Conservation (phyloP, 352 stramenopile genomes). For the Phytophthora melonis region DNA sequence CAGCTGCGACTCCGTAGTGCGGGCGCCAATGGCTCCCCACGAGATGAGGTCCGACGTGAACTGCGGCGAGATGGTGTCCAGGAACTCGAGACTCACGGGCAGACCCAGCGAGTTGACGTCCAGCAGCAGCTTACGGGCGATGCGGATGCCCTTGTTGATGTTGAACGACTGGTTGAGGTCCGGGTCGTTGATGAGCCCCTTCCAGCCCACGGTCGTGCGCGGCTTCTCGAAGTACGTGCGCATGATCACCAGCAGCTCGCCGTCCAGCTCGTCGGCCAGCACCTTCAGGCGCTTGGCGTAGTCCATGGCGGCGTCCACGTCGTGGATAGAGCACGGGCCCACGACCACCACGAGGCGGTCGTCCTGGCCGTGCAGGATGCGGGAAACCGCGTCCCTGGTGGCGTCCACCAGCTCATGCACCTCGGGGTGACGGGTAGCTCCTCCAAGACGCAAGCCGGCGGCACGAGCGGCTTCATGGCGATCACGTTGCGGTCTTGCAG, state of each 20-base stretch:
- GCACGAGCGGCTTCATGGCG: slow-evolving; percentile 76
- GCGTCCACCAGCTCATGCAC: slow-evolving; percentile 74
- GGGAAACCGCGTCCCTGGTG: slow-evolving; percentile 60
- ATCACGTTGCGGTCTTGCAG: slow-evolving; percentile 78
- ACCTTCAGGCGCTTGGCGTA: slow-evolving; percentile 73
- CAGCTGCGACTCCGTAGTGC: slow-evolving; percentile 86
- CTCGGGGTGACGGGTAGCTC: slow-evolving; percentile 73
- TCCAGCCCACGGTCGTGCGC: slow-evolving; percentile 86
- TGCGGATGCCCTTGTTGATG: slow-evolving; percentile 90
- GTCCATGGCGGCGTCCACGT: slow-evolving; percentile 76
- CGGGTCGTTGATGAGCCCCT: slow-evolving; percentile 89
- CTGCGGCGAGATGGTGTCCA: slow-evolving; percentile 87
- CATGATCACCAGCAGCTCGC: slow-evolving; percentile 86
- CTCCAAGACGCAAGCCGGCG: slow-evolving; percentile 74
- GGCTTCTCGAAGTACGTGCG: slow-evolving; percentile 91
- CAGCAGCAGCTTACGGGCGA: slow-evolving; percentile 85
- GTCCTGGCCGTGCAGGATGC: slow-evolving; percentile 71
- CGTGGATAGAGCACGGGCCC: slow-evolving; percentile 86
- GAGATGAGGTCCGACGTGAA: slow-evolving; percentile 83
- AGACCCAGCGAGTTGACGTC: slow-evolving; percentile 85
- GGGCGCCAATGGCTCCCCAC: slow-evolving; percentile 86
- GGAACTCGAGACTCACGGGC: slow-evolving; percentile 80
- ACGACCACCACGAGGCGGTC: slow-evolving; percentile 82
- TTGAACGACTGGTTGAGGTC: slow-evolving; percentile 87
- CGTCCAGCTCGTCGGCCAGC: slow-evolving; percentile 61